Conservation (phyloP, 108 stramenopile genomes). For the Craspedostauros australis region DNA sequence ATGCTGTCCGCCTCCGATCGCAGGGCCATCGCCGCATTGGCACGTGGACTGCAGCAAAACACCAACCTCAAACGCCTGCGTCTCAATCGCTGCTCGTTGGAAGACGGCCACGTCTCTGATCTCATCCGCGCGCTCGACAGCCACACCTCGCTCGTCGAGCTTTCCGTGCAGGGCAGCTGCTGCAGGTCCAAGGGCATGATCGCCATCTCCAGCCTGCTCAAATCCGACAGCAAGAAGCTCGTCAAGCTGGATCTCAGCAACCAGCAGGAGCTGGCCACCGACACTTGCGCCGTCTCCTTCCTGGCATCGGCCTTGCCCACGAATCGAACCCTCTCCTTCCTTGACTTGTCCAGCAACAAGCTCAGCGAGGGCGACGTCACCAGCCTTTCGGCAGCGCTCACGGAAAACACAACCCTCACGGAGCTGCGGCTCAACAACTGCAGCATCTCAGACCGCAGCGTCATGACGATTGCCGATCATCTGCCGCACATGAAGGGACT, state of each 20-base stretch:
- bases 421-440: slow-evolving; percentile 7
- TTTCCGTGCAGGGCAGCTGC: slow-evolving; percentile 3
- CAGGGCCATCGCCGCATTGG: not conserved
- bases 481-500: slow-evolving; percentile 2
- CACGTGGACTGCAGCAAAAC: slow-evolving; percentile 1
- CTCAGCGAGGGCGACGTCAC: not conserved
- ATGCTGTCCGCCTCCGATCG: not conserved
- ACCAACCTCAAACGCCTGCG: slow-evolving; percentile 2
- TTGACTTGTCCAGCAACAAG: slow-evolving; percentile 2
- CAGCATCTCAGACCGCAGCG: slow-evolving; percentile 1
- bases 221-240: slow-evolving; percentile 2
- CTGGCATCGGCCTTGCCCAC: slow-evolving; percentile 2
- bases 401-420: slow-evolving; percentile 1
- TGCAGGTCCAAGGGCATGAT: not conserved
- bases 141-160: slow-evolving; percentile 8
- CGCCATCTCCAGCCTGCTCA: not conserved
- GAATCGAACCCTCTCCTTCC: slow-evolving; percentile 3
- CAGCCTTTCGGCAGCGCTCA: not conserved
- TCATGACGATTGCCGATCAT: not conserved
- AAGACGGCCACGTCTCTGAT: not conserved
- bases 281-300: slow-evolving; percentile 1
- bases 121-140: slow-evolving; percentile 2
- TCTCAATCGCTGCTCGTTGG: slow-evolving; percentile 2
- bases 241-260: slow-evolving; percentile 12
- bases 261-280: not conserved